Conservation (phyloP, 108 stramenopile genomes). For the Craspedostauros australis region DNA sequence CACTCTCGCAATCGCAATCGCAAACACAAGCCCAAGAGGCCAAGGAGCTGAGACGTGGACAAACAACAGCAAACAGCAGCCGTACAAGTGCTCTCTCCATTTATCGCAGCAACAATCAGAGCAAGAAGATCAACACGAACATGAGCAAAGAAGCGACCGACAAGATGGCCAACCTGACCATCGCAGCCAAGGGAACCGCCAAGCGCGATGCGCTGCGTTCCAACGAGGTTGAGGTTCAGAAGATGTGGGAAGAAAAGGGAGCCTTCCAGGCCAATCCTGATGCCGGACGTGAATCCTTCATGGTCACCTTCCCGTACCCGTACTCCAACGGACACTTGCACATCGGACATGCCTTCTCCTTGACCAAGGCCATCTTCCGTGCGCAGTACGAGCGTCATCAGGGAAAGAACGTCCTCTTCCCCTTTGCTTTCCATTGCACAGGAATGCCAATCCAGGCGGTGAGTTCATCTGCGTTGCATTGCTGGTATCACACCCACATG, state of each 20-base stretch:
- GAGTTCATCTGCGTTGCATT: too few species aligned
- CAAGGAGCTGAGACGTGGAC: too few species aligned
- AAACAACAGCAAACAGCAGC: too few species aligned
- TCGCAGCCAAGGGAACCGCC: conserved; percentile 55
- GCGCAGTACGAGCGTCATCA: conserved; percentile 90
- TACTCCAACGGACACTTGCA: conserved; percentile 98
- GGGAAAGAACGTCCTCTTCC: conserved; percentile 94
- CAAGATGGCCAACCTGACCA: conserved; percentile 37
- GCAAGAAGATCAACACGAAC: not conserved
- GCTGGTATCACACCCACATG: too few species aligned
- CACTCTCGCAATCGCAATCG: too few species aligned
- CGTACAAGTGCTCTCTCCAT: too few species aligned
- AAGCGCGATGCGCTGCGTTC: conserved; percentile 76
- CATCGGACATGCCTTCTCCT: conserved; percentile 96
- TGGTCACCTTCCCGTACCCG: conserved; percentile 98
- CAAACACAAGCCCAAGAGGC: too few species aligned
- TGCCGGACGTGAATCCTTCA: conserved; percentile 63
- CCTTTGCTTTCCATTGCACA: conserved; percentile 99
- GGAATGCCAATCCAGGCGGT: conserved; percentile 99
- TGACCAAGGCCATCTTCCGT: conserved; percentile 95
- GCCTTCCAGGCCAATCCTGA: conserved; percentile 74
- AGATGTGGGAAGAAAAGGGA: conserved; percentile 61
- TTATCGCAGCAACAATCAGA: too few species aligned
- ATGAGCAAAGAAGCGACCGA: conserved; percentile 22
- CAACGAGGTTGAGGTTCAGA: conserved; percentile 69